phyloP scores from a whole-genome alignment of 768 basidiomycete species.

The Leccinum broughii region DNA sequence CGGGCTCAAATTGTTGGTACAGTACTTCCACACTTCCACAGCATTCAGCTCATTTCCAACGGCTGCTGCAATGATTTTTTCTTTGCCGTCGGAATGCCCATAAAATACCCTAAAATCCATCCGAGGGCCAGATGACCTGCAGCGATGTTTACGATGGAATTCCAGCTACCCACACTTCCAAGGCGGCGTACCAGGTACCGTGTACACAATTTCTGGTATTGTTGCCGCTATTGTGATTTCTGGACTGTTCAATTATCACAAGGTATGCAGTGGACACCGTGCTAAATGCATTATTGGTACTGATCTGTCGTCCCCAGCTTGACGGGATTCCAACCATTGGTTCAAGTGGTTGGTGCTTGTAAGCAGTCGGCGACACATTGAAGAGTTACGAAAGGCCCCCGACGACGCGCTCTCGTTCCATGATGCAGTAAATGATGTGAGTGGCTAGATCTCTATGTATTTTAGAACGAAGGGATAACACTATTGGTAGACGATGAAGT shows the following conservation, averaged over 20 bases:
- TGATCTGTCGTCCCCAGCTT: constrained; percentile 19
- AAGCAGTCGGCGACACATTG: neutral
- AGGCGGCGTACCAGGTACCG: neutral
- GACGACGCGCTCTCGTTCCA: constrained; percentile 41
- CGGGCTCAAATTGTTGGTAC: too few species aligned
- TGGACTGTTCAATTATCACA: neutral
- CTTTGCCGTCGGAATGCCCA: too few species aligned
- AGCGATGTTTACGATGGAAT: neutral
- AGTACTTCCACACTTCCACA: too few species aligned
- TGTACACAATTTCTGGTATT: neutral
- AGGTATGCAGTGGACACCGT: neutral
- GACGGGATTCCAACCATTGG: constrained; percentile 31
- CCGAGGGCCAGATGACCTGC: too few species aligned
- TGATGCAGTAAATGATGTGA: constrained; percentile 20
- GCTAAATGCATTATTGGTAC: neutral
- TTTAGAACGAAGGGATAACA: neutral
- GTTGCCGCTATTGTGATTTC: constrained; percentile 5
- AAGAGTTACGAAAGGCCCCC: constrained; percentile 36
- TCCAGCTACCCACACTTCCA: constrained; percentile 3
- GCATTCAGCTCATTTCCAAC: too few species aligned
- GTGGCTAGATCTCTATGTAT: neutral
- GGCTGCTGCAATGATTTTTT: too few species aligned
- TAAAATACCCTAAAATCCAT: too few species aligned
- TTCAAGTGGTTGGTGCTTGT: neutral
- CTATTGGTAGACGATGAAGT: constrained; percentile 35